Conservation (phyloP, 1,284 basidiomycete species). For the Fistulinella staudtii region DNA sequence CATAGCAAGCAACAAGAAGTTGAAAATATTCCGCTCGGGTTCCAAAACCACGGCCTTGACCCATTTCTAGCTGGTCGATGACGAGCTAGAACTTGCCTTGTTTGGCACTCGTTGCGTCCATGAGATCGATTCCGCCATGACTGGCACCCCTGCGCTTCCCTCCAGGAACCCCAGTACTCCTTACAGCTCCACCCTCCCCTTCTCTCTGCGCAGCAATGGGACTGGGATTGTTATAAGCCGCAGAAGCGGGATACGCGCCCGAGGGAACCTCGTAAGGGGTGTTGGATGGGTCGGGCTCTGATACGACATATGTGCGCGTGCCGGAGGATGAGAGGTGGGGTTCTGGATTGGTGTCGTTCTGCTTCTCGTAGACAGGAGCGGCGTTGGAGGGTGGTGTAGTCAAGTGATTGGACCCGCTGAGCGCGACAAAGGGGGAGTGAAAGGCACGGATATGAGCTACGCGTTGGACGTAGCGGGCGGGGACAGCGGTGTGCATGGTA, state of each 20-base stretch:
- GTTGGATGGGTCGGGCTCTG: slow-evolving; percentile 56
- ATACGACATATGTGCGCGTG: slow-evolving; percentile 61
- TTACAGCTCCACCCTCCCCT: slow-evolving; percentile 44
- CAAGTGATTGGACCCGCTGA: slow-evolving; percentile 38
- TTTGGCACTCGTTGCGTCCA: slow-evolving; percentile 34
- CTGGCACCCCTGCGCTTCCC: slow-evolving; percentile 40
- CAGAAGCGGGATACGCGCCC: slow-evolving; percentile 60
- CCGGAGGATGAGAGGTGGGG: slow-evolving; percentile 41
- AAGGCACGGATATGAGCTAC: slow-evolving; percentile 38
- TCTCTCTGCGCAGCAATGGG: slow-evolving; percentile 41
- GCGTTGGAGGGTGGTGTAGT: slow-evolving; percentile 23
- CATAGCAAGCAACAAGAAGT: slow-evolving; percentile 8
- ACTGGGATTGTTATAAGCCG: slow-evolving; percentile 46
- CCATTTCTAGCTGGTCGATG: slow-evolving; percentile 45
- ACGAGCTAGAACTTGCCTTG: slow-evolving; percentile 42
- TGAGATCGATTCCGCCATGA: slow-evolving; percentile 37
- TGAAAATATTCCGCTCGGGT: background rate
- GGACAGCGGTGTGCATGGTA: slow-evolving; percentile 14
- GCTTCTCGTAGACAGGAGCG: slow-evolving; percentile 50
- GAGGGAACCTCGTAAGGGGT: slow-evolving; percentile 60
- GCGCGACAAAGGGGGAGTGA: slow-evolving; percentile 56
- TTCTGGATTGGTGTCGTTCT: slow-evolving; percentile 48
- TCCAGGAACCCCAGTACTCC: slow-evolving; percentile 41
- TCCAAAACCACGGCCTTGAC: slow-evolving; percentile 31
- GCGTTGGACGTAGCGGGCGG: slow-evolving; percentile 7